These are phyloP conservation scores for Scedosporium boydii DNA, from an alignment of 2,329 filamentous ascomycete genomes.

Conservation along the genomic window DNA sequence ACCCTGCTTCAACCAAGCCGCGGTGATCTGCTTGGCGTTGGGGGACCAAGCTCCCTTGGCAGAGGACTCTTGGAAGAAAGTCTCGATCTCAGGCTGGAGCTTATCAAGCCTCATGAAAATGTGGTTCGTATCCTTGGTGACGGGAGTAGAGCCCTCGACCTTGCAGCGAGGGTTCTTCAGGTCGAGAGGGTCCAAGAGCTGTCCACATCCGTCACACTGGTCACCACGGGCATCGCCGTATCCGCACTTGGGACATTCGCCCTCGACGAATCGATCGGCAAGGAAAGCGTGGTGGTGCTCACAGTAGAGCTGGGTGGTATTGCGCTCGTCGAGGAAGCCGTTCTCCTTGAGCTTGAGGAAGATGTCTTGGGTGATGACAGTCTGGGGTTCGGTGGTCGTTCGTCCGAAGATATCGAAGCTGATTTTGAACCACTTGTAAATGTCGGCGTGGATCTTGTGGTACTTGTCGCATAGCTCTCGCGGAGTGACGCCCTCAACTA, in stretches of 20 bases:
- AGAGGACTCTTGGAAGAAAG: constrained; percentile 68
- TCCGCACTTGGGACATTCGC: constrained; percentile 64
- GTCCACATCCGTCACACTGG: constrained; percentile 67
- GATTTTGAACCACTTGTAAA: constrained; percentile 96
- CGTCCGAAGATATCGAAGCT: constrained; percentile 91
- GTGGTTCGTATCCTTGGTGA: constrained; percentile 77
- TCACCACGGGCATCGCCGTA: constrained; percentile 64
- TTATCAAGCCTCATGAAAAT: constrained; percentile 82
- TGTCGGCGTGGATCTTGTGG: constrained; percentile 77
- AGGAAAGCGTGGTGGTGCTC: constrained; percentile 67
- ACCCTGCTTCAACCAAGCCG: constrained; percentile 75
- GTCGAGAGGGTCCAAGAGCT: constrained; percentile 61
- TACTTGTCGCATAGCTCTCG: constrained; percentile 86
- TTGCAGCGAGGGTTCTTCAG: constrained; percentile 85
- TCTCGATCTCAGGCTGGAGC: constrained; percentile 65
- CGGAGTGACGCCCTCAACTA: constrained; percentile 77
- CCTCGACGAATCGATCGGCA: constrained; percentile 80
- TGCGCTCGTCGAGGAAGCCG: constrained; percentile 77
- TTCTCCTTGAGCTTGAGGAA: constrained; percentile 84
- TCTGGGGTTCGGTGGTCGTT: constrained; percentile 82
- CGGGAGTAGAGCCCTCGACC: constrained; percentile 73
- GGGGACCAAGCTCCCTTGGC: constrained; percentile 66
- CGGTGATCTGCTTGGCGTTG: constrained; percentile 68
- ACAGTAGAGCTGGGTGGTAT: constrained; percentile 85
- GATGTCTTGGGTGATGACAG: constrained; percentile 84